These are phyloP conservation scores for Cavenderia fasciculata DNA, from an alignment of 78 protist genomes.

Conservation along the genomic window DNA sequence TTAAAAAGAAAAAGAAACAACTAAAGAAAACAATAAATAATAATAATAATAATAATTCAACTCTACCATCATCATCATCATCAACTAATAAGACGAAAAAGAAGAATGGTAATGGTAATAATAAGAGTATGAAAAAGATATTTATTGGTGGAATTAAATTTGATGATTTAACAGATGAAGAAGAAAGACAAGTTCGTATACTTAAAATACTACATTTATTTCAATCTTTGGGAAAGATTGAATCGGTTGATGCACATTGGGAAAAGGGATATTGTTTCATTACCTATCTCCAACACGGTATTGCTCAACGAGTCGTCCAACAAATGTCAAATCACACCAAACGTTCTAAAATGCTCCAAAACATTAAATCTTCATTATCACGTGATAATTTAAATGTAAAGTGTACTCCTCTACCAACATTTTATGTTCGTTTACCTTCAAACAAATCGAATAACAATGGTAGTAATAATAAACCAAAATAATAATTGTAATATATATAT, in stretches of 20 bases:
- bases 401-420: not conserved
- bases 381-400: not conserved
- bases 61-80: not conserved
- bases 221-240: constrained; percentile 19
- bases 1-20: not conserved
- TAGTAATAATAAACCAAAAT: too few relatives aligned
- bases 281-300: not conserved
- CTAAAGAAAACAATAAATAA: not conserved
- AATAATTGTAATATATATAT: too few relatives aligned
- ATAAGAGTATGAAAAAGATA: not conserved
- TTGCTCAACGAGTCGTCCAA: not conserved
- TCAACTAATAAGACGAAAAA: too few relatives aligned
- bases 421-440: not conserved
- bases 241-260: constrained; percentile 15
- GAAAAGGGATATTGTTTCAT: constrained; percentile 50
- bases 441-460: too few relatives aligned
- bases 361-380: not conserved
- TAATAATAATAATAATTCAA: not conserved
- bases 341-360: not conserved
- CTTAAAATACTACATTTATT: constrained; percentile 6
- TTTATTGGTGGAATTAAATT: constrained; percentile 65
- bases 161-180: constrained; percentile 13
- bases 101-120: too few relatives aligned
- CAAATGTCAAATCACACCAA: not conserved
- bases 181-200: constrained; percentile 12